phyloP scores from a whole-genome alignment of 2,329 filamentous ascomycete genomes.

The Pochonia chlamydosporia region DNA sequence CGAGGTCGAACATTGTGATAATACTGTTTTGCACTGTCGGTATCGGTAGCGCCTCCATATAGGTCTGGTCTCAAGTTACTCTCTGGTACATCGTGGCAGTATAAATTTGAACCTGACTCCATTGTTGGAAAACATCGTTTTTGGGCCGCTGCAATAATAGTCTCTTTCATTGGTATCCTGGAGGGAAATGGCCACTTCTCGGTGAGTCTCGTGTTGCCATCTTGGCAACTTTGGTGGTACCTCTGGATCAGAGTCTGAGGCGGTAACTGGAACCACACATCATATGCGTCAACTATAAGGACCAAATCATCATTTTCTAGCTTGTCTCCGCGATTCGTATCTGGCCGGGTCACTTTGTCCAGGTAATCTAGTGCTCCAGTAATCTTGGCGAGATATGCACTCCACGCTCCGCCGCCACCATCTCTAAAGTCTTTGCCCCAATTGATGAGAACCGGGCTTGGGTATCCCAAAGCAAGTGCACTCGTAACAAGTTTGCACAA shows the following conservation, averaged over 20 bases:
- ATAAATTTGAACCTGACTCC: slow-evolving; percentile 11
- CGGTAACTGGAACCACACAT: slow-evolving; percentile 22
- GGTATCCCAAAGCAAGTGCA: slow-evolving; percentile 14
- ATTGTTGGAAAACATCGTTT: slow-evolving; percentile 18
- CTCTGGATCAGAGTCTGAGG: slow-evolving; percentile 17
- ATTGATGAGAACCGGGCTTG: slow-evolving; percentile 16
- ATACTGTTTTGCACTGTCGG: neutral
- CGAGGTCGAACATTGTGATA: slow-evolving; percentile 12
- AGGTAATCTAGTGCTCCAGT: slow-evolving; percentile 16
- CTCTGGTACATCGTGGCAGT: slow-evolving; percentile 18
- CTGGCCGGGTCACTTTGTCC: slow-evolving; percentile 6
- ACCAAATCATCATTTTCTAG: slow-evolving; percentile 15
- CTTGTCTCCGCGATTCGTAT: slow-evolving; percentile 5
- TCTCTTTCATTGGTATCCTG: slow-evolving; percentile 14
- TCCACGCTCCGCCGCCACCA: no score
- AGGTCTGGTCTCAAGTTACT: slow-evolving; percentile 14
- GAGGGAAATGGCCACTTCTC: neutral
- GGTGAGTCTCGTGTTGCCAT: slow-evolving; percentile 11
- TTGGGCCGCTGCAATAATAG: slow-evolving; percentile 16
- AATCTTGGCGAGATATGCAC: slow-evolving; percentile 15
- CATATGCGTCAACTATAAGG: slow-evolving; percentile 19
- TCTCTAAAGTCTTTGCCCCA: slow-evolving; percentile 13
- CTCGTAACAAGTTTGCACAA: slow-evolving; percentile 17
- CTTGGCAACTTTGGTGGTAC: slow-evolving; percentile 7
- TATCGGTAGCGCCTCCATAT: slow-evolving; percentile 18